Evolutionary conservation across 1,284 basidiomycete species (phyloP).

Genomic region (Melampsora americana): DNA sequence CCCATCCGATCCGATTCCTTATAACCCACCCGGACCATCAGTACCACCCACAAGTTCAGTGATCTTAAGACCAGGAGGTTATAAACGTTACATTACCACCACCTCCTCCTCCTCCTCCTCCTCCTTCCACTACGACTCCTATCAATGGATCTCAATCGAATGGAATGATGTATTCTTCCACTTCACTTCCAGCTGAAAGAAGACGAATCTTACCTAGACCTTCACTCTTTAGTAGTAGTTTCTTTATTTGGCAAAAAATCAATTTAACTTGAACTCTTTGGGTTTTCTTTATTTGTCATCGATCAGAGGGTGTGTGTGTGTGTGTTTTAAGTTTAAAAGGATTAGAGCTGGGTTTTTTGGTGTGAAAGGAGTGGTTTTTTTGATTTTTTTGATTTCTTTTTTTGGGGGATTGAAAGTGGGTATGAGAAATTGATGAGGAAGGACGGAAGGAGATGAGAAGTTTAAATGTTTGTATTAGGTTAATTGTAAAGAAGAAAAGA

Average conservation of each 20-base stretch:
- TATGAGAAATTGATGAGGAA: too few species aligned
- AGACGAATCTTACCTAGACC: constrained; percentile 32
- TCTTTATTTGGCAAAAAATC: constrained; percentile 35
- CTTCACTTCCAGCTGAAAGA: neutral
- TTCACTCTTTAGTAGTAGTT: constrained; percentile 25
- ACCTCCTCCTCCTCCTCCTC: neutral
- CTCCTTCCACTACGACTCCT: neutral
- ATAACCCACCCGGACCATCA: neutral
- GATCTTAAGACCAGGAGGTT: constrained; percentile 25
- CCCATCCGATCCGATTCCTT: neutral
- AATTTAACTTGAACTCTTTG: constrained; percentile 29
- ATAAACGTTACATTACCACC: constrained; percentile 24
- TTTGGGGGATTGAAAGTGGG: too few species aligned
- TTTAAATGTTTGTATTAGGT: too few species aligned
- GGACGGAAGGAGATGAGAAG: too few species aligned
- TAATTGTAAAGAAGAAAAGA: too few species aligned
- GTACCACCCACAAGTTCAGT: neutral
- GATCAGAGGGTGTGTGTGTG: too few species aligned
- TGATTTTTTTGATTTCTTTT: too few species aligned
- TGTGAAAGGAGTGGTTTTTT: too few species aligned
- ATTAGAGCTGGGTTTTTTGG: too few species aligned
- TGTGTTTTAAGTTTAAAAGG: too few species aligned
- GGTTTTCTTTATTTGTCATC: too few species aligned
- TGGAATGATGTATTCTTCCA: constrained; percentile 13
- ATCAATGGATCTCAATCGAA: constrained; percentile 2